Conservation (phyloP, 495 filamentous ascomycete species). For the Penicillium canescens region DNA sequence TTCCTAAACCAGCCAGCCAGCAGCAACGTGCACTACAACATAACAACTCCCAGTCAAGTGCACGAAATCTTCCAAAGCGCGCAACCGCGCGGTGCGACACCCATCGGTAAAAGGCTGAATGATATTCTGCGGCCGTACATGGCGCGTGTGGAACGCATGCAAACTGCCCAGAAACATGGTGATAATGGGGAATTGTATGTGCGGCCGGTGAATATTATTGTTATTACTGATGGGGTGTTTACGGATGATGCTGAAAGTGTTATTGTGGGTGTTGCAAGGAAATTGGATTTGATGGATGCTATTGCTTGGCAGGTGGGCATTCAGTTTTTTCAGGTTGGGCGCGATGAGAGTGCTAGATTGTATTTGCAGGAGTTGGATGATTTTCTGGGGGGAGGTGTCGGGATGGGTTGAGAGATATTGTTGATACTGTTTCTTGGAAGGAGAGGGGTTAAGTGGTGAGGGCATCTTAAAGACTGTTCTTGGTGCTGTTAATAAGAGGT, state of each 20-base stretch:
- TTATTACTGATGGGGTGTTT: slow-evolving; percentile 88
- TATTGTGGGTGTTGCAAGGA: slow-evolving; percentile 65
- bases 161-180: slow-evolving; percentile 40
- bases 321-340: slow-evolving; percentile 96
- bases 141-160: slow-evolving; percentile 36
- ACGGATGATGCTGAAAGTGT: slow-evolving; percentile 77
- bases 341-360: slow-evolving; percentile 61
- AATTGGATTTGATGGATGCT: slow-evolving; percentile 69
- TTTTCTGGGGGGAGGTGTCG: slow-evolving; percentile 54
- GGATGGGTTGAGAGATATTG: slow-evolving; percentile 75
- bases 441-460: slow-evolving; percentile 56
- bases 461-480: slow-evolving; percentile 83
- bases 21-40: slow-evolving; percentile 49
- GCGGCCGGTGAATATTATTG: slow-evolving; percentile 90
- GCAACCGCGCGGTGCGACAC: slow-evolving; percentile 65
- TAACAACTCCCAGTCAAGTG: slow-evolving; percentile 54
- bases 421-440: slow-evolving; percentile 85
- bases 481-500: slow-evolving; percentile 63
- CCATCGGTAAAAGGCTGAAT: slow-evolving; percentile 72
- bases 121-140: slow-evolving; percentile 76
- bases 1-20: slow-evolving; percentile 71
- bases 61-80: slow-evolving; percentile 67
- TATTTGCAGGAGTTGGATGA: slow-evolving; percentile 80
- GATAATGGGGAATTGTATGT: slow-evolving; percentile 26
- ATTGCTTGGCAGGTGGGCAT: slow-evolving; percentile 87